phyloP scores from a whole-genome alignment of 495 filamentous ascomycete species.

The Penicillium crystallinum region DNA sequence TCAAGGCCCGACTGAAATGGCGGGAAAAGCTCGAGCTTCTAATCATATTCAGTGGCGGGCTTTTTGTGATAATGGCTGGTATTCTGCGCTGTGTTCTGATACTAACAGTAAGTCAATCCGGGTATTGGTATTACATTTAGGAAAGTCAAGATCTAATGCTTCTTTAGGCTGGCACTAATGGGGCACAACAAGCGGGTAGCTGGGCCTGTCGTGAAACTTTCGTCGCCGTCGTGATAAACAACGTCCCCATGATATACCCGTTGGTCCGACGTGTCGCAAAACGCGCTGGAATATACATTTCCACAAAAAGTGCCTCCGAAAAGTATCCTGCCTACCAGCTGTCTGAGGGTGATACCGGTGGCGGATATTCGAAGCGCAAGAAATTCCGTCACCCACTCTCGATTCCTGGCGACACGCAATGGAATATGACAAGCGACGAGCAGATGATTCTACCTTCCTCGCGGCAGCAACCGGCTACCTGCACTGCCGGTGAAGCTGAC shows the following conservation, averaged over 20 bases:
- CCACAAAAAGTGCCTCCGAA: constrained; percentile 11
- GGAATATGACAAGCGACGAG: constrained; percentile 38
- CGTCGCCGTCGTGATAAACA: constrained; percentile 54
- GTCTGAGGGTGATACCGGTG: constrained; percentile 19
- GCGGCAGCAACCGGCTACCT: constrained; percentile 24
- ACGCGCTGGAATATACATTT: constrained; percentile 29
- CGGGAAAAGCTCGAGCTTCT: constrained; percentile 50
- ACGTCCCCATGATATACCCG: constrained; percentile 57
- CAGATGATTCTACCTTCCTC: constrained; percentile 32
- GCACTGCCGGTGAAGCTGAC: constrained; percentile 18
- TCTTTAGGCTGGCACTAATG: constrained; percentile 40
- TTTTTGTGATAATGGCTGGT: constrained; percentile 55
- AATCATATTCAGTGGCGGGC: constrained; percentile 53
- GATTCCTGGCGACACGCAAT: constrained; percentile 33
- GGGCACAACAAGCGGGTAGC: constrained; percentile 50
- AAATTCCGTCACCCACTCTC: constrained; percentile 39
- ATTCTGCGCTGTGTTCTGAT: constrained; percentile 55
- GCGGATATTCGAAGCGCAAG: constrained; percentile 20
- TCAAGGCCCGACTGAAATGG: constrained; percentile 46
- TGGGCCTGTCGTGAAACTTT: constrained; percentile 63
- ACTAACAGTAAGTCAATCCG: constrained; percentile 39
- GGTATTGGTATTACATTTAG: background rate
- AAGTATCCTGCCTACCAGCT: constrained; percentile 28
- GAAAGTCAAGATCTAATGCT: background rate
- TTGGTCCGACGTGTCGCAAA: constrained; percentile 37